Conservation (phyloP, 2,329 filamentous ascomycete genomes). For the Cercospora zeina region DNA sequence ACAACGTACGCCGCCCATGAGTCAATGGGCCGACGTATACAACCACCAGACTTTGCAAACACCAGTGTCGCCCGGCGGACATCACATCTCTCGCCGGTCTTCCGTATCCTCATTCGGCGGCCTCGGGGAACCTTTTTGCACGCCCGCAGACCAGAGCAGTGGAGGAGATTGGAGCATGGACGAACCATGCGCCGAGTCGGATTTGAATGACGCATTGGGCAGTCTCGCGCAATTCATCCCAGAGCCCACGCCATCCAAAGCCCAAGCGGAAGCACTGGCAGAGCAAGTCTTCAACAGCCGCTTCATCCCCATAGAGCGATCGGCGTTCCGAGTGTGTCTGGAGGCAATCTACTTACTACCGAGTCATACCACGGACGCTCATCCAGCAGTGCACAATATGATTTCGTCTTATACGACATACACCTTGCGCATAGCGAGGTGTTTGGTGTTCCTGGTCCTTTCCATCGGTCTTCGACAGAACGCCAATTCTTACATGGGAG, state of each 20-base stretch:
- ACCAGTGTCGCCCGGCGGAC: slow-evolving; percentile 17
- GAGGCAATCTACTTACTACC: slow-evolving; percentile 20
- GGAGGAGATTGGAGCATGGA: slow-evolving; percentile 14
- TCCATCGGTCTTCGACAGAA: slow-evolving; percentile 19
- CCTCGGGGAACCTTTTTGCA: slow-evolving; percentile 16
- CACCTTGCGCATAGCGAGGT: slow-evolving; percentile 20
- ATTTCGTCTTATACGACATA: slow-evolving; percentile 20
- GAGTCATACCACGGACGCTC: neutral
- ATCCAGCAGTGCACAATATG: slow-evolving; percentile 11
- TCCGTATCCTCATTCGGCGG: slow-evolving; percentile 26
- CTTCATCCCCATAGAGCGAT: slow-evolving; percentile 16
- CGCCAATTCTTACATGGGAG: slow-evolving; percentile 5
- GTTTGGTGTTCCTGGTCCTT: slow-evolving; percentile 20
- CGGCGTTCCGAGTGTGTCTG: slow-evolving; percentile 23
- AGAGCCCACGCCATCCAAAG: slow-evolving; percentile 13
- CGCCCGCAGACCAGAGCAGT: slow-evolving; percentile 14
- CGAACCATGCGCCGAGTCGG: slow-evolving; percentile 14
- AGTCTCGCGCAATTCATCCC: neutral
- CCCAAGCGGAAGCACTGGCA: slow-evolving; percentile 13
- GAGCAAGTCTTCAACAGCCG: slow-evolving; percentile 17
- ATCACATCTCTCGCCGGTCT: slow-evolving; percentile 20
- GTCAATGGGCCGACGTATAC: slow-evolving; percentile 23
- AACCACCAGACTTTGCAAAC: slow-evolving; percentile 19
- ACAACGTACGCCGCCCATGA: slow-evolving; percentile 22
- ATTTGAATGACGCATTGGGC: neutral